Base-by-base conservation (phyloP, 2,329 filamentous ascomycete species). In the Volutella citrinella region DNA sequence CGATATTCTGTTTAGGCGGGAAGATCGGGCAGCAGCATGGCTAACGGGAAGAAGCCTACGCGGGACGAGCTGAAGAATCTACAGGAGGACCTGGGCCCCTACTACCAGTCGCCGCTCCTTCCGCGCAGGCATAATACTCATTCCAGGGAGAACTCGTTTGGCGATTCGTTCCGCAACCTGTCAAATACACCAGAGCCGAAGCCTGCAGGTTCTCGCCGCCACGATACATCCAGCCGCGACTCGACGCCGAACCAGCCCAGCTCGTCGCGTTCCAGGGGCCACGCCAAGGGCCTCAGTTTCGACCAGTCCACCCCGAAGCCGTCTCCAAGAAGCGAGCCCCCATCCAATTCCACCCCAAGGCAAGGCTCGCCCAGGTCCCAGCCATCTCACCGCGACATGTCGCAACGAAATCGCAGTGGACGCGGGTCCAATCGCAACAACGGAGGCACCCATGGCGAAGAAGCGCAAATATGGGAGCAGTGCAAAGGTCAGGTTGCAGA, bases 381-480 rank as follows among this genome's bases (percentile, higher is more conserved):
- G 36, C 45, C 38, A 19, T 40, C 44, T 19, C 45, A 34, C 21
- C 40, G 43, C 49, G 43, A 48, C 34, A 69, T 68, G 65, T 67
- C 65, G 26, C 65, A 68, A 49, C 59, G 65, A 40, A 67, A 65
- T 40, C 63, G 66, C 34, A 66, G 64, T 47, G 64, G 63, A 32
- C 65, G 66, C 42, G 65, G 64, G 23, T 65, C 63, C 24, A 65
- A 64, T 51, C 61, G 66, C 25, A 69, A 66, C 52, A 68, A 65
- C 29, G 63, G 64, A 17, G 59, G 62, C 40, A 47, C 57, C 7
- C 62, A 66, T 19, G 66, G 66, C 18, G 66, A 70, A 42, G 66
- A 70, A 45, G 61, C 58, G 8, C 56, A 64, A 28, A 59, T 69
- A 6, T 70, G 66, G 66, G 64, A 68, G 20, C 45, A 51, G 3